Evolutionary conservation across 2,329 filamentous ascomycete genomes (phyloP).

Genomic region (Aspergillus luchuensis): DNA sequence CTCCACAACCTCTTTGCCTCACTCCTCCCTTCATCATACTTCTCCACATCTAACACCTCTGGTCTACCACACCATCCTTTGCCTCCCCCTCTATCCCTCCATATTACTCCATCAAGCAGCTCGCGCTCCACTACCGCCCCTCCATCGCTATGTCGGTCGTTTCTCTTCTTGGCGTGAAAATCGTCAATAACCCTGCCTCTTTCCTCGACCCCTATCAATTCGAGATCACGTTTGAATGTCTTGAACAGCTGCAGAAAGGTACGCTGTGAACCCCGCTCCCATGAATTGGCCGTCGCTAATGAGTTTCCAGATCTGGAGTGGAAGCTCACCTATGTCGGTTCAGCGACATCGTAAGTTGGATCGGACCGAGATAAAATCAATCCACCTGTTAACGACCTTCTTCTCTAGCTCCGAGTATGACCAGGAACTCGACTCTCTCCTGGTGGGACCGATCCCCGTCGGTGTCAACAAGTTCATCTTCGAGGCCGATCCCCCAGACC

Average conservation of each 20-base stretch:
- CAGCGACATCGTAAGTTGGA: slow-evolving; percentile 80
- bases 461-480: slow-evolving; percentile 99
- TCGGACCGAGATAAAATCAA: not conserved
- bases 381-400: slow-evolving; percentile 25
- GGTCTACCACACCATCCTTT: not conserved
- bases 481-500: slow-evolving; percentile 90
- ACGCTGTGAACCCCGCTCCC: slow-evolving; percentile 15
- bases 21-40: not conserved
- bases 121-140: slow-evolving; percentile 8
- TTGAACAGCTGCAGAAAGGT: slow-evolving; percentile 94
- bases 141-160: slow-evolving; percentile 79
- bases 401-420: slow-evolving; percentile 81
- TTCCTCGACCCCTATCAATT: slow-evolving; percentile 94
- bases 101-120: not conserved
- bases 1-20: slow-evolving; percentile 5
- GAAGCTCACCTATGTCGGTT: slow-evolving; percentile 99
- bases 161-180: slow-evolving; percentile 90
- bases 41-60: not conserved
- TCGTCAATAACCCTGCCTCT: slow-evolving; percentile 94
- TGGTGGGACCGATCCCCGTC: slow-evolving; percentile 95
- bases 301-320: slow-evolving; percentile 80
- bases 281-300: slow-evolving; percentile 19
- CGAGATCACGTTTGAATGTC: slow-evolving; percentile 97
- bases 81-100: not conserved
- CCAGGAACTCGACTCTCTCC: slow-evolving; percentile 94